phyloP scores from a whole-genome alignment of 2,329 filamentous ascomycete genomes.

The Magnaporthales sp. region DNA sequence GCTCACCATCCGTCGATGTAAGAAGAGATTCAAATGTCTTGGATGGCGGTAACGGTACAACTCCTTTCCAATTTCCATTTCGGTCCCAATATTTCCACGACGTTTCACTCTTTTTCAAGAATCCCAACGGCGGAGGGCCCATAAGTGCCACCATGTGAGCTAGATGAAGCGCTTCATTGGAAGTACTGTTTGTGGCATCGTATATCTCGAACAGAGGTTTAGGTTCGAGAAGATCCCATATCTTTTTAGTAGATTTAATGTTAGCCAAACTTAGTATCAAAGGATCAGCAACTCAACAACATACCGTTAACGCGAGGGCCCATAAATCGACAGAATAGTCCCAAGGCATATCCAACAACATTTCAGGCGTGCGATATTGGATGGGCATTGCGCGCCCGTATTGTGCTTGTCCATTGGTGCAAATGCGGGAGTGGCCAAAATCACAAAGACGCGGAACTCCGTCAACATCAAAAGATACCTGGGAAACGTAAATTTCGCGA shows the following conservation, averaged over 20 bases:
- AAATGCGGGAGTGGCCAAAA: background rate
- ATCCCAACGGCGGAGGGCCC: background rate
- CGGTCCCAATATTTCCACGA: background rate
- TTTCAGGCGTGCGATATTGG: background rate
- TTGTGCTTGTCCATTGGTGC: background rate
- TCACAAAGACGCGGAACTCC: background rate
- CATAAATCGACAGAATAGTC: background rate
- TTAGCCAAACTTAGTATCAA: no score
- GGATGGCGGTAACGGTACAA: background rate
- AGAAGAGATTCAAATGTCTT: background rate
- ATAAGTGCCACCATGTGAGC: background rate
- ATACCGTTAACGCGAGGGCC: background rate
- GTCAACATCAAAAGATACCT: background rate
- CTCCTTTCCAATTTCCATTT: background rate
- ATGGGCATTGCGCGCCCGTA: background rate
- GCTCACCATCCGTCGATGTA: background rate
- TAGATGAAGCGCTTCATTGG: background rate
- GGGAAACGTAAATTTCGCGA: background rate
- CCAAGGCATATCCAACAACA: background rate
- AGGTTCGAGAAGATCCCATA: background rate
- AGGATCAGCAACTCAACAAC: background rate
- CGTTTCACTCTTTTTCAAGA: background rate
- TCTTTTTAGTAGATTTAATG: no score
- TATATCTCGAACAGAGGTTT: background rate
- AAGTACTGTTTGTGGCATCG: background rate